Evolutionary conservation across 768 basidiomycete species (phyloP), one percentile per base, ranked within the genome.

Genomic region (Mycena indigotica): DNA sequence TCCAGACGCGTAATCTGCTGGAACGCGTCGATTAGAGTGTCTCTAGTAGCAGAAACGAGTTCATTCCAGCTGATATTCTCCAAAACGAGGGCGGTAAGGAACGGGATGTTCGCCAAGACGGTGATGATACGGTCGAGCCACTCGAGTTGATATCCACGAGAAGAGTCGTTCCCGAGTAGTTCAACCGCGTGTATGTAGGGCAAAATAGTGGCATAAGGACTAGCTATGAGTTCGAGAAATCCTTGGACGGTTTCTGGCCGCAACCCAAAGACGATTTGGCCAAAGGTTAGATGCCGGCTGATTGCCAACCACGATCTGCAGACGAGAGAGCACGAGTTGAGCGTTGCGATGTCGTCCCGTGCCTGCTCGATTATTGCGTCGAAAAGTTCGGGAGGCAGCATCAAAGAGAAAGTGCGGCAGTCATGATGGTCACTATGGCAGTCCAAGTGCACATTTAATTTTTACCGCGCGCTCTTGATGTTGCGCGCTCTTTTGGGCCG

Each of bases 311-410:
- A 64, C 1, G 58, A 54, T 29, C 51, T 60, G 53, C 62, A 64
- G 10, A 64, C 58, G n/a, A 60, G 59, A 15, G 50, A 21, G 38
- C 62, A 64, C 12, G 28, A 30, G 2, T 51, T n/a, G 30, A 64
- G 50, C 3, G 30, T 21, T 10, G 8, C 38, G n/a, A 52, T 21
- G 38, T 60, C 59, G 21, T 60, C 50, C 28, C 29, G 45, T 24
- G 41, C 35, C 4, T 57, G 53, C 3, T 35, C 55, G 19, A 60
- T 60, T 15, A 64, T 52, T 15, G 49, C 28, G 50, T 64, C 62
- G 24, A 56, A 57, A 45, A 64, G 58, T 28, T 64, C 62, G 17
- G 62, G 58, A 4, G 62, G 58, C 2, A 64, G 52, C 41, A 45
- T 45, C 16, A 23, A 15, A 10, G 41, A 38, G 12, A n/a, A 10